Evolutionary conservation across 2,329 filamentous ascomycete species (phyloP).

Genomic region (Monosporascus ibericus): DNA sequence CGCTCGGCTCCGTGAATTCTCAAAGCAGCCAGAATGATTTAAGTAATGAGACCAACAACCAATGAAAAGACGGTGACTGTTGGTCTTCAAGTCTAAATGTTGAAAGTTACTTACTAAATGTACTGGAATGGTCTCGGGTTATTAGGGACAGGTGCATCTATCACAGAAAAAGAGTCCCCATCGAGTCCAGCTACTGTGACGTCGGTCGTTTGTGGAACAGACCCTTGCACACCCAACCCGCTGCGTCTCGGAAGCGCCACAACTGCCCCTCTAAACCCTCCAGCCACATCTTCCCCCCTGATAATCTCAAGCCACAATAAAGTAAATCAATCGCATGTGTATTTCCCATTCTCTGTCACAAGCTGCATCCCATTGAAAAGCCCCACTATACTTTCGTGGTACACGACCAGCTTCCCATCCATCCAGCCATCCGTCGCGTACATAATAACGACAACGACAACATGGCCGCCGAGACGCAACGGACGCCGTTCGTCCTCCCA

Average conservation of each 20-base stretch:
- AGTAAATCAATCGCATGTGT: background rate
- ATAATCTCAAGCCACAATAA: conserved; percentile 9
- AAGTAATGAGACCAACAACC: no score
- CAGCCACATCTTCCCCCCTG: conserved; percentile 23
- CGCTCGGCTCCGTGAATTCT: no score
- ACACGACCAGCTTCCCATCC: background rate
- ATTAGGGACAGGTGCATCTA: no score
- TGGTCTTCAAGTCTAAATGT: no score
- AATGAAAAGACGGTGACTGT: no score
- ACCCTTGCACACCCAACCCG: no score
- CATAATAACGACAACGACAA: conserved; percentile 7
- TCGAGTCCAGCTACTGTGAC: no score
- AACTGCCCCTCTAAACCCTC: background rate
- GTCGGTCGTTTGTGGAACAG: no score
- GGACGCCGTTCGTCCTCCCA: conserved; percentile 67
- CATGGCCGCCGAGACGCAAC: conserved; percentile 43
- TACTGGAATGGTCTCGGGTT: no score
- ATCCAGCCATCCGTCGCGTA: background rate
- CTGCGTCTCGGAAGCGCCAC: background rate
- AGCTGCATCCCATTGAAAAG: conserved; percentile 2
- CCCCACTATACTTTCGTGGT: conserved; percentile 3
- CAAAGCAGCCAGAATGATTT: no score
- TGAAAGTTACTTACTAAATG: no score
- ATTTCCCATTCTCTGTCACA: background rate
- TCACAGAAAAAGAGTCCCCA: no score